Percentiles rank a stretch among this genome's conserved stretches.
These are phyloP conservation scores for Rhamnella rubrinervis DNA, from an alignment of 331 rosid species.

Conservation along the genomic window DNA sequence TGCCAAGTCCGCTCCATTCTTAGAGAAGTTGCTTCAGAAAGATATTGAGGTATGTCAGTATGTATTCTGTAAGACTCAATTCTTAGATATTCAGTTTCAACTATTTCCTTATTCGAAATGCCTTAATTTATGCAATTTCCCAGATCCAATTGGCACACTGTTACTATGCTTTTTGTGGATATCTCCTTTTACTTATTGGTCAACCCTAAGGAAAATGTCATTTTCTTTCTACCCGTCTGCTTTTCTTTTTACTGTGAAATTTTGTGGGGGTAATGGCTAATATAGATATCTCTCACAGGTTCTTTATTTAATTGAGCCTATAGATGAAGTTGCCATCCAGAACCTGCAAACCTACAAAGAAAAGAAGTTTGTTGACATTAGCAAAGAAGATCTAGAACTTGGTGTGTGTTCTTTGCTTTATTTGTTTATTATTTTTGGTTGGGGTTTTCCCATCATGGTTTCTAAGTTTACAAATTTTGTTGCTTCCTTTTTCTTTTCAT, in stretches of 20 bases:
- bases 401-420: conserved; percentile 44
- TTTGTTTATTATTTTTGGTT: neutral
- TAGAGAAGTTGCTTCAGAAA: conserved; percentile 90
- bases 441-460: neutral
- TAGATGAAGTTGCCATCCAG: conserved; percentile 98
- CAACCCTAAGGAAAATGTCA: neutral
- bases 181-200: too few species aligned
- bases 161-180: too few species aligned
- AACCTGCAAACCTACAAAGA: conserved; percentile 93
- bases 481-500: conserved; percentile 2
- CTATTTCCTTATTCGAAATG: neutral
- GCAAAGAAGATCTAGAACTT: conserved; percentile 96
- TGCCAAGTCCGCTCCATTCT: conserved; percentile 91
- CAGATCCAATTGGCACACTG: neutral
- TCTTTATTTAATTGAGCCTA: conserved; percentile 87
- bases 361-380: conserved; percentile 94
- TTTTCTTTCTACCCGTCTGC: neutral
- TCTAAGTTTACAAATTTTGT: neutral
- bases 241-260: neutral
- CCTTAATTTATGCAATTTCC: neutral
- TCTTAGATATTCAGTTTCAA: neutral
- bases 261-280: conserved; percentile 12
- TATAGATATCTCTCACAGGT: conserved; percentile 52
- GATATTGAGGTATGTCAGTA: conserved; percentile 93
- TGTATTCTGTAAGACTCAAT: conserved; percentile 4